These are phyloP conservation scores for Salix purpurea DNA, from an alignment of 345 rosid species.

Conservation along the genomic window DNA sequence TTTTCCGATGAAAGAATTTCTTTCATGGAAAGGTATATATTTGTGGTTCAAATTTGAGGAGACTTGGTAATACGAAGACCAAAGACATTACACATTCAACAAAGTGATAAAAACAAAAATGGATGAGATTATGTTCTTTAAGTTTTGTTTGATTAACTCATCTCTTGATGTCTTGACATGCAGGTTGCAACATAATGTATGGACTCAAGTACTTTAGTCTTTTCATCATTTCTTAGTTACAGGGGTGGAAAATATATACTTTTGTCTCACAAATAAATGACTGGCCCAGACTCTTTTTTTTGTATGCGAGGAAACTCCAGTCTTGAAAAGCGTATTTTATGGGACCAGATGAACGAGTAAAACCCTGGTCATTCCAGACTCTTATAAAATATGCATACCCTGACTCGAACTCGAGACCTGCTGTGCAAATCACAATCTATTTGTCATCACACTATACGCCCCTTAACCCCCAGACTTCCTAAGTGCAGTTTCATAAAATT, in stretches of 20 bases:
- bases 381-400: too few relatives aligned
- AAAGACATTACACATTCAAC: background rate
- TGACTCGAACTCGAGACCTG: too few relatives aligned
- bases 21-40: background rate
- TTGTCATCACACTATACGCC: too few relatives aligned
- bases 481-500: background rate
- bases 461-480: too few relatives aligned
- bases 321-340: fast-evolving
- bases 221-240: background rate
- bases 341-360: too few relatives aligned
- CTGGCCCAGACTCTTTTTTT: fast-evolving
- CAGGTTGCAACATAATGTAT: too few relatives aligned
- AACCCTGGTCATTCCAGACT: too few relatives aligned
- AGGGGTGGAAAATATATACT: too few relatives aligned
- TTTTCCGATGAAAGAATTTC: background rate
- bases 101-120: background rate
- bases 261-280: too few relatives aligned
- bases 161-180: background rate
- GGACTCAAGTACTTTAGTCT: background rate
- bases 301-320: too few relatives aligned
- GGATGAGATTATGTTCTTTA: background rate
- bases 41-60: background rate
- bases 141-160: background rate
- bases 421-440: too few relatives aligned
- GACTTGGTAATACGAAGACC: background rate